phyloP scores from a whole-genome alignment of 306 rosid genomes.

The Vicia villosa region DNA sequence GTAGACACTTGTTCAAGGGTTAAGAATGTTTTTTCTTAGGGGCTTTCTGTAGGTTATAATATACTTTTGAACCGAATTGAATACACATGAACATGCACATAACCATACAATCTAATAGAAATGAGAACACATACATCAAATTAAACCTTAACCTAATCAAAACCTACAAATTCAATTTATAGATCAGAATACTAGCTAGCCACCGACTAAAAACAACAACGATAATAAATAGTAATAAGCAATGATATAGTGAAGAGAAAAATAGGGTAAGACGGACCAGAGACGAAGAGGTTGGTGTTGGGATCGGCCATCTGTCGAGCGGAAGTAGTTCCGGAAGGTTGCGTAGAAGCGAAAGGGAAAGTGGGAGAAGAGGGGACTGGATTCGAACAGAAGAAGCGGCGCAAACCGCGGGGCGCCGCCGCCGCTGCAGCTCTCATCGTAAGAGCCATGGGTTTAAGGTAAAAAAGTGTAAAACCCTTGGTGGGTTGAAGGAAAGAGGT shows the following conservation, averaged over 20 bases:
- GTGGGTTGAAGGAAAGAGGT: background rate
- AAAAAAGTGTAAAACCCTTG: conserved; percentile 37
- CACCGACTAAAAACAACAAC: background rate
- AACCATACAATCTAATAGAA: no score
- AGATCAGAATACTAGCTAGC: no score
- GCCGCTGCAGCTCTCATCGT: conserved; percentile 62
- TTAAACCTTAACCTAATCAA: background rate
- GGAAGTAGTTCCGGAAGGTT: conserved; percentile 38
- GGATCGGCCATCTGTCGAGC: conserved; percentile 73
- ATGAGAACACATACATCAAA: no score
- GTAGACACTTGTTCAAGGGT: background rate
- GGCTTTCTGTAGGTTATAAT: background rate
- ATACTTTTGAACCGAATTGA: background rate
- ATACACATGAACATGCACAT: background rate
- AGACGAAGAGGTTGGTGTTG: conserved; percentile 83
- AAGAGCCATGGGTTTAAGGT: conserved; percentile 51
- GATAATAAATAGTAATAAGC: background rate
- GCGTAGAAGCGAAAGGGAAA: conserved; percentile 54
- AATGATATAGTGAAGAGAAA: background rate
- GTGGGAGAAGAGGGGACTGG: conserved; percentile 2
- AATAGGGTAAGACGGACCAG: conserved; percentile 47
- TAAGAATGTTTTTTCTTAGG: background rate
- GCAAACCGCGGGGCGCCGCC: conserved; percentile 59
- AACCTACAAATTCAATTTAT: background rate
- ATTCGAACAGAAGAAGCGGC: conserved; percentile 58